Evolutionary conservation across 768 basidiomycete genomes (phyloP).

Genomic region (Phylloporus sp.): DNA sequence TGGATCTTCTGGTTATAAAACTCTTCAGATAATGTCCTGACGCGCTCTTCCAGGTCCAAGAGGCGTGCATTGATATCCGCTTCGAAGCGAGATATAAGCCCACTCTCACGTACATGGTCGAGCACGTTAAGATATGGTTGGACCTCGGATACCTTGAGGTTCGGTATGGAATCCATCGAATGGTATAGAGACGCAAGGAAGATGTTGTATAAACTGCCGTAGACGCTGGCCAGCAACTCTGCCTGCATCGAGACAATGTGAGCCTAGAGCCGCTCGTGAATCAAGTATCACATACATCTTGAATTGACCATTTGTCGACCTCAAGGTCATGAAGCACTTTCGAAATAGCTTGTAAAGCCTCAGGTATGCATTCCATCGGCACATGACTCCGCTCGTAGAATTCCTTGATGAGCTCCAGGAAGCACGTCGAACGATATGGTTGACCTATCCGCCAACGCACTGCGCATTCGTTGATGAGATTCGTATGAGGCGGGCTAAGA

Average conservation of each 20-base stretch:
- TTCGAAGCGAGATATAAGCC: slow-evolving; percentile 67
- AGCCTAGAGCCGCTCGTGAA: slow-evolving; percentile 2
- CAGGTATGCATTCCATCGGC: slow-evolving; percentile 91
- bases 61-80: slow-evolving; percentile 69
- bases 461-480: slow-evolving; percentile 84
- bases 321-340: slow-evolving; percentile 70
- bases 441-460: slow-evolving; percentile 86
- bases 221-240: slow-evolving; percentile 65
- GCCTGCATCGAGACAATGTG: slow-evolving; percentile 38
- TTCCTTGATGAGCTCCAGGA: slow-evolving; percentile 80
- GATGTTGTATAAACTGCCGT: slow-evolving; percentile 76
- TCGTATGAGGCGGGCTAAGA: slow-evolving; percentile 71
- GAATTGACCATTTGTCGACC: slow-evolving; percentile 70
- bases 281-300: slow-evolving; percentile 61
- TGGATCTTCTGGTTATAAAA: slow-evolving; percentile 62
- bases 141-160: slow-evolving; percentile 68
- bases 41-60: slow-evolving; percentile 61
- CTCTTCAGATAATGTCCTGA: slow-evolving; percentile 54
- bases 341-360: slow-evolving; percentile 72
- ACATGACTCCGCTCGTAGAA: slow-evolving; percentile 89
- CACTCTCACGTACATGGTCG: slow-evolving; percentile 66
- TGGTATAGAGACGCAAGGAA: slow-evolving; percentile 86
- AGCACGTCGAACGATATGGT: slow-evolving; percentile 71
- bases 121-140: slow-evolving; percentile 62
- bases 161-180: slow-evolving; percentile 70